Percentiles rank a stretch among this genome's conserved stretches.
Evolutionary conservation across 1,284 basidiomycete species (phyloP).

Genomic region (Melampsora larici-populina): DNA sequence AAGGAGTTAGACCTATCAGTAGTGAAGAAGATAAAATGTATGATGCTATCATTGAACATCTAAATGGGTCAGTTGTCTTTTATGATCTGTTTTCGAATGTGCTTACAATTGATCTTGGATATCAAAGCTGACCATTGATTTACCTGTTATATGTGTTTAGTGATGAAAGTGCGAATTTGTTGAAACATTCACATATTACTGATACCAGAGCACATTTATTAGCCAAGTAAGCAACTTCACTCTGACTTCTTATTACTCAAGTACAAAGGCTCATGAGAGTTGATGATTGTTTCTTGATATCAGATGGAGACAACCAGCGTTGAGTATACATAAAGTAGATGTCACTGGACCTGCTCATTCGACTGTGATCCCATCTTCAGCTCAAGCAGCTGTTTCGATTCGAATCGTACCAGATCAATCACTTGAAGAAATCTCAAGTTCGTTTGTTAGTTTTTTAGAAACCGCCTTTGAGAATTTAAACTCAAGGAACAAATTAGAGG

Average conservation of each 20-base stretch:
- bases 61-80: conserved; percentile 25
- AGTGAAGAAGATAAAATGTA: conserved; percentile 53
- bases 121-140: conserved; percentile 69
- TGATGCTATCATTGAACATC: conserved; percentile 40
- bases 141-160: conserved; percentile 52
- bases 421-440: conserved; percentile 65
- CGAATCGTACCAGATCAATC: conserved; percentile 93
- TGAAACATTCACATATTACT: conserved; percentile 46
- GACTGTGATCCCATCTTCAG: conserved; percentile 79
- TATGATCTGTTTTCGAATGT: conserved; percentile 20
- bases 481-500: conserved; percentile 71
- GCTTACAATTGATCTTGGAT: conserved; percentile 59
- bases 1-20: conserved; percentile 51
- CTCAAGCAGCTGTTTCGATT: conserved; percentile 75
- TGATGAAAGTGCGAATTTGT: conserved; percentile 43
- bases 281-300: neutral
- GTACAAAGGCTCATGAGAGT: conserved; percentile 60
- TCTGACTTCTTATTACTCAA: conserved; percentile 54
- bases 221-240: conserved; percentile 65
- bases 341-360: conserved; percentile 58
- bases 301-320: conserved; percentile 43
- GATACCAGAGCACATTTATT: conserved; percentile 48
- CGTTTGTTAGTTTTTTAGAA: conserved; percentile 64
- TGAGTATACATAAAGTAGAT: conserved; percentile 50
- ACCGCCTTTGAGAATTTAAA: conserved; percentile 63